A percentile compares a stretch with the other conserved stretches of the same genome.
Evolutionary conservation across 805 yeast species (phyloP).

Genomic region (Wickerhamiella sorbophila): DNA sequence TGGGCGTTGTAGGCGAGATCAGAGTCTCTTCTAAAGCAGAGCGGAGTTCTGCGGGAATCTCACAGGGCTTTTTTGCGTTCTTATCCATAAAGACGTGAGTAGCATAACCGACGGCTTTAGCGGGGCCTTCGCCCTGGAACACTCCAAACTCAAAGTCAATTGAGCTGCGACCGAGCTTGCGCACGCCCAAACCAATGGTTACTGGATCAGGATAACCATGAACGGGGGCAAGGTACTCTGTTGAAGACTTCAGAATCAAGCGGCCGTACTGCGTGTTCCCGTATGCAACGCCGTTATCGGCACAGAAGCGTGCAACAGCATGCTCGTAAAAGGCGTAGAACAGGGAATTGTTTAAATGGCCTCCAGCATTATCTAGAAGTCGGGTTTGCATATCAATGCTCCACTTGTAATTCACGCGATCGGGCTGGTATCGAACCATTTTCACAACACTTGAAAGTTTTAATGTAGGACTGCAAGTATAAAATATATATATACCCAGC

Average conservation of each 20-base stretch:
- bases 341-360: conserved; percentile 6
- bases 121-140: conserved; percentile 17
- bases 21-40: neutral
- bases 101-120: conserved; percentile 19
- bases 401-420: neutral
- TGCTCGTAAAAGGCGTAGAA: conserved; percentile 4
- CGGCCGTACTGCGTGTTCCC: conserved; percentile 6
- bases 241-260: conserved; percentile 18
- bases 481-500: too few relatives aligned
- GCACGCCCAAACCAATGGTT: conserved; percentile 18
- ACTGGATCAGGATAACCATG: conserved; percentile 21
- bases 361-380: conserved; percentile 5
- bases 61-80: conserved; percentile 10
- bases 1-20: neutral
- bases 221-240: conserved; percentile 18
- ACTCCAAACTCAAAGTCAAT: conserved; percentile 22
- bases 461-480: too few relatives aligned
- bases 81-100: conserved; percentile 21
- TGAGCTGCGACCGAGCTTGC: conserved; percentile 18
- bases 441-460: too few relatives aligned
- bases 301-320: conserved; percentile 1
- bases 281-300: conserved; percentile 1
- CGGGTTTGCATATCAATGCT: conserved; percentile 5
- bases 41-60: neutral
- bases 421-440: neutral